These are phyloP conservation scores for Nicotiana otophora DNA, from an alignment of 257 asterid species.

Conservation along the genomic window DNA sequence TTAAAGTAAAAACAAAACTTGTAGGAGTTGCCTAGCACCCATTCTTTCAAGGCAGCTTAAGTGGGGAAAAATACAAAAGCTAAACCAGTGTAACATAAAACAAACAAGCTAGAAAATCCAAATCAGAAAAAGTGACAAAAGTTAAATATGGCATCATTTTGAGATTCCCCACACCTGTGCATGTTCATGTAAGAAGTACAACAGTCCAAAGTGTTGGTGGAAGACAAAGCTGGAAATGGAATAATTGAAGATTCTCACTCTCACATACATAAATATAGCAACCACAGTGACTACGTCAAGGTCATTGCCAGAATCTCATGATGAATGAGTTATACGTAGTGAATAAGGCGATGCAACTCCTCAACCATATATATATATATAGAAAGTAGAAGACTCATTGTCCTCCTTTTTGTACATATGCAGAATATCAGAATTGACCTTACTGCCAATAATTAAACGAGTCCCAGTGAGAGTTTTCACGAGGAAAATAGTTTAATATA, in stretches of 20 bases:
- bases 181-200: not conserved
- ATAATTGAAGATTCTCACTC: slow-evolving; percentile 7
- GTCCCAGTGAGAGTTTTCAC: no score
- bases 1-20: not conserved
- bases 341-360: not conserved
- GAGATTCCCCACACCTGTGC: not conserved
- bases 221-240: not conserved
- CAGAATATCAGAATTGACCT: no score
- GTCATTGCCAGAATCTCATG: not conserved
- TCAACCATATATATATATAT: no score
- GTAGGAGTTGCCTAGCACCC: not conserved
- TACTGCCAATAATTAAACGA: no score
- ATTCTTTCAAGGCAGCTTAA: not conserved
- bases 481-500: no score
- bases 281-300: not conserved
- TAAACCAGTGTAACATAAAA: not conserved
- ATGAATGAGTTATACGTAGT: not conserved
- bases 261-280: not conserved
- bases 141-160: not conserved
- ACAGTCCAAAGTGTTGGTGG: not conserved
- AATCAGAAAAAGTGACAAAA: not conserved
- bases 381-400: no score
- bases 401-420: no score
- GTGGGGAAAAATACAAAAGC: not conserved
- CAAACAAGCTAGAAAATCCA: not conserved